Base-by-base conservation (phyloP, 2,329 filamentous ascomycete genomes). In the Verticillium dahliae region DNA sequence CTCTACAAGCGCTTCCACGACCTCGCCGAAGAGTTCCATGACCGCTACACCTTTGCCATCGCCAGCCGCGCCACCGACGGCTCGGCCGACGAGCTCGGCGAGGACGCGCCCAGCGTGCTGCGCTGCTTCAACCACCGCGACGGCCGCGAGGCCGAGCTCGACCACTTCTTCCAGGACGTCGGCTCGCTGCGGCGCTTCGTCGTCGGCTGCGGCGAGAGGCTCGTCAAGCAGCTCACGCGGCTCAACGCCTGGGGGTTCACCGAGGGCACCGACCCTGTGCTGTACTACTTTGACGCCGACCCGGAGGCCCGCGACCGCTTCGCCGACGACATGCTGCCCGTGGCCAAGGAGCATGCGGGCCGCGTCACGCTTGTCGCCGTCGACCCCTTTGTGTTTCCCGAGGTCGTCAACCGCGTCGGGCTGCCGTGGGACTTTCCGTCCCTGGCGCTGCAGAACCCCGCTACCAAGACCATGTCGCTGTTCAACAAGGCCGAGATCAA, bases 341-440 rank as follows among this genome's bases (percentile, higher is more conserved):
- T 81, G 1, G 62, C 81, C 1, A 76, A 75, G 62, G 75, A 75
- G 64, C 81, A 79, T 67, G 65, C 70, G 56, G 79, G 80, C 9
- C 81, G 79, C 59, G 70, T 83, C 13, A 70, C 68, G 60, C 81
- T 83, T 62, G 75, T 79, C 3, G 81, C 76, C 1, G 76, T 81
- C 1, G 77, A 82, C 62, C 72, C 73, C 0, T 60, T 66, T 22
- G 77, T 81, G 61, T 82, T 82, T 65, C 73, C 71, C 6, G 76
- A 81, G 35, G 76, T 81, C 65, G 67, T 72, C 1, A 61, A 66
- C 14, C 71, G 71, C 39, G 67, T 82, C 59, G 80, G 79, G 1
- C 63, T 65, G 55, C 6, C 59, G 39, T 61, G 62, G 61, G 39
- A 41, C 3, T 65, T 65, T 35, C 63, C 63, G 0, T 59, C 62